phyloP scores from a whole-genome alignment of 371 early-diverging fungal species.

The Apophysomyces sp. region DNA sequence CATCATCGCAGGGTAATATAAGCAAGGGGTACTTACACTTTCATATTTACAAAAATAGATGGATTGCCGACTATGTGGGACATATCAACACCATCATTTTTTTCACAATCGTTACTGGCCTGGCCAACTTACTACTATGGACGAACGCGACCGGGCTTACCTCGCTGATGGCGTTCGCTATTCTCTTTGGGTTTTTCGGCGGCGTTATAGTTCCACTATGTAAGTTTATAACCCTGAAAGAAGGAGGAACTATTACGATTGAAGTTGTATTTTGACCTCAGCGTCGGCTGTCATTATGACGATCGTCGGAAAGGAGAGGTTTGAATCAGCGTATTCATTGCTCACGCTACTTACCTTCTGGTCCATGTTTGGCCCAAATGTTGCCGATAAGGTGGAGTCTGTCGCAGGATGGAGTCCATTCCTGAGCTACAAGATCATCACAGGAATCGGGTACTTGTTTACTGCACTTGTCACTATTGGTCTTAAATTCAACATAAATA shows the following conservation, averaged over 20 bases:
- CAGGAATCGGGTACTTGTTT: conserved; percentile 11
- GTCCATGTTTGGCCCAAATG: conserved; percentile 23
- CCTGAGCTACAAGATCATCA: conserved; percentile 15
- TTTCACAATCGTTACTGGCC: neutral
- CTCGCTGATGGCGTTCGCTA: conserved; percentile 15
- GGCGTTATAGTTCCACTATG: conserved; percentile 18
- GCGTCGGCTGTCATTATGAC: conserved; percentile 16
- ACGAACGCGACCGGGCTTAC: conserved; percentile 13
- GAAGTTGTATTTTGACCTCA: neutral
- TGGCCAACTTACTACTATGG: conserved; percentile 14
- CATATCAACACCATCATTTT: conserved; percentile 12
- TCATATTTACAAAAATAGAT: neutral
- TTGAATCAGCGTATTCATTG: conserved; percentile 17
- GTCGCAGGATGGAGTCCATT: conserved; percentile 4
- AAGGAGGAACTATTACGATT: neutral
- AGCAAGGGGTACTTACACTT: neutral
- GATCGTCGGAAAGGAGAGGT: conserved; percentile 16
- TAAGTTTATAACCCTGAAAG: conserved; percentile 1
- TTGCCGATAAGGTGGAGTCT: conserved; percentile 19
- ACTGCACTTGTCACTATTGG: neutral
- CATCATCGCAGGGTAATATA: conserved; percentile 26
- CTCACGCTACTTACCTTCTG: conserved; percentile 10
- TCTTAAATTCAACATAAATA: neutral
- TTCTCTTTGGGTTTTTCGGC: conserved; percentile 20
- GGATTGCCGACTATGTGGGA: conserved; percentile 9